phyloP scores from a whole-genome alignment of 2,329 filamentous ascomycete genomes.

The Xylariales sp. region DNA sequence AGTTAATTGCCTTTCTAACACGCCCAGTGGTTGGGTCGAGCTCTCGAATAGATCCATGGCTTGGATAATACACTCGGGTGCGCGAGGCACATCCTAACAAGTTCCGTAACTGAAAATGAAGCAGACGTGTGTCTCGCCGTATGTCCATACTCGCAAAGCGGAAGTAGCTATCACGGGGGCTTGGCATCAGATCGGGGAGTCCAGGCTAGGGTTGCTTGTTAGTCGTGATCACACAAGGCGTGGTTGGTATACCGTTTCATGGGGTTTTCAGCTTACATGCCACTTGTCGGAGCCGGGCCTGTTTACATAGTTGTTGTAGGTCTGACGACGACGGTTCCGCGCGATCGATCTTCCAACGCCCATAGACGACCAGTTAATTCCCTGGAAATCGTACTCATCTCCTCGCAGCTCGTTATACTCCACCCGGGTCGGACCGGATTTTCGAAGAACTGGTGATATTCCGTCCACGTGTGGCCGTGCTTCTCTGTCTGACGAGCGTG shows the following conservation, averaged over 20 bases:
- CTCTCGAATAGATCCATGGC: constrained; percentile 42
- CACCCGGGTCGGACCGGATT: constrained; percentile 21
- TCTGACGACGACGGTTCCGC: constrained; percentile 38
- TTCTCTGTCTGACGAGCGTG: background rate
- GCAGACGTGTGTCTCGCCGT: constrained; percentile 45
- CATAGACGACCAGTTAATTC: constrained; percentile 52
- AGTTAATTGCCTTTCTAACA: constrained; percentile 39
- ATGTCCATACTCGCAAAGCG: constrained; percentile 55
- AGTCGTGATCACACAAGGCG: too few species aligned
- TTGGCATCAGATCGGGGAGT: constrained; percentile 28
- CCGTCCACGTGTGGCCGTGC: background rate
- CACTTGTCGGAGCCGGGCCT: constrained; percentile 39
- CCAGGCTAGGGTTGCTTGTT: constrained; percentile 10
- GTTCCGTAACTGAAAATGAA: constrained; percentile 66
- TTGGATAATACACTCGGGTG: constrained; percentile 54
- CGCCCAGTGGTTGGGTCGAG: constrained; percentile 46
- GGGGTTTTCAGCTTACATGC: constrained; percentile 40
- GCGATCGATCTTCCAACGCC: constrained; percentile 46
- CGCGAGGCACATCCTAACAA: constrained; percentile 53
- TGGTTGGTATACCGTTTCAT: too few species aligned
- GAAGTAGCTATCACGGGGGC: constrained; percentile 46
- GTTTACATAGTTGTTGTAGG: constrained; percentile 58
- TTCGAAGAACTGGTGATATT: constrained; percentile 11
- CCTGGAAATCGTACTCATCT: constrained; percentile 54
- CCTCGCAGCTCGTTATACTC: constrained; percentile 46